Evolutionary conservation across 768 basidiomycete genomes (phyloP), one percentile per base, ranked within the genome.

Genomic region (Rhodotorula toruloides): DNA sequence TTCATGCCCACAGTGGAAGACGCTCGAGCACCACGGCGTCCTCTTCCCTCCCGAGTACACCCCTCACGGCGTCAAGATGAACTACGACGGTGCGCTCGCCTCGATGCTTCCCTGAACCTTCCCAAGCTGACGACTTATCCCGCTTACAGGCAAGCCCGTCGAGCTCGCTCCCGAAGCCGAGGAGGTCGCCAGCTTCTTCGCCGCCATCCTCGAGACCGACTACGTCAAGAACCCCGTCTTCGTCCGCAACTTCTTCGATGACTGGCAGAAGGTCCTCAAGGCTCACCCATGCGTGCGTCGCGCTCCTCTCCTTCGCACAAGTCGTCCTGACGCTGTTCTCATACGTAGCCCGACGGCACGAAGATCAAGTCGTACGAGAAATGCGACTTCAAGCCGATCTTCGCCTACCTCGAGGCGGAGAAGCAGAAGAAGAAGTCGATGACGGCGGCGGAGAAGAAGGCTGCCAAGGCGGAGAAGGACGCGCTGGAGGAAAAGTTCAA

Each of bases 131-230:
- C 37, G 4, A 4, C 13, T 4, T 65, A 29, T 32, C 44, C 6
- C 40, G 44, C 37, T 39, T 72, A 44, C 72, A 96, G 94, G 91
- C 70, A 85, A 87, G 77, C 76, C 81, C 17, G 83, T 97, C 36
- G 82, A 86, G 73, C 85, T 99, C 40, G 85, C 91, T 29, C 85
- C 83, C 19, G 90, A 87, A 67, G 82, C 93, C 12, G 96, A 99
- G 79, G 96, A 99, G 77, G 94, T 98, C 52, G 94, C 96, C 36
- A 88, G 89, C 13, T 99, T 99, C 79, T 99, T 93, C 74, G 96
- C 81, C 42, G 89, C 91, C 27, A 84, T 98, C 82, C 75, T 98
- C 43, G 91, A 92, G 77, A 89, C 90, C 12, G 90, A 92, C 67
- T 93, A 99, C 74, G 89, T 90, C 11, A 82, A 88, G 78, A 92